A percentile compares a stretch with the other conserved stretches of the same genome.
Evolutionary conservation across 2,329 filamentous ascomycete species (phyloP).

Genomic region (Neobulgaria alba): DNA sequence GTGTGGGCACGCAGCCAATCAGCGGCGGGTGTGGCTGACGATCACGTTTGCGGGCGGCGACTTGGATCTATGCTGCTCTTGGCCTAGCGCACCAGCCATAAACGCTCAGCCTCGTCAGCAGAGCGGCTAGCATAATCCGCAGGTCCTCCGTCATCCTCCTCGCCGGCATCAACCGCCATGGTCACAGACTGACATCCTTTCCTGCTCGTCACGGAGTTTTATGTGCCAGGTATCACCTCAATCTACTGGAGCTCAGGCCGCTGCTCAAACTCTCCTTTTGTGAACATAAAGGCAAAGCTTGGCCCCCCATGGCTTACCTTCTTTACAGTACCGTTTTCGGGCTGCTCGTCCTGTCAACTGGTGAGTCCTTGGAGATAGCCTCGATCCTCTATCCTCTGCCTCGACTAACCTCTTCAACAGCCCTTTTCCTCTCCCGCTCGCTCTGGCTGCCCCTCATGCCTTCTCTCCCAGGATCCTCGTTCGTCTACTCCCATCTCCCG

Average conservation of each 20-base stretch:
- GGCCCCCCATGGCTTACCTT: conserved; percentile 62
- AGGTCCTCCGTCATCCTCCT: too few species aligned
- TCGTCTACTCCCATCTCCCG: conserved; percentile 71
- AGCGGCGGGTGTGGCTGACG: too few species aligned
- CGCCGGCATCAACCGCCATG: neutral
- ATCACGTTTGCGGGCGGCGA: too few species aligned
- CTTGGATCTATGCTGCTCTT: too few species aligned
- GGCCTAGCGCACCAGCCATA: too few species aligned
- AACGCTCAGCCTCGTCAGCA: too few species aligned
- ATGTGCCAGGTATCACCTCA: neutral
- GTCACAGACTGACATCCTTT: neutral
- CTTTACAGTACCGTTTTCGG: conserved; percentile 70
- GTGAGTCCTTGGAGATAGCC: conserved; percentile 35
- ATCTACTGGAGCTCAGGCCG: too few species aligned
- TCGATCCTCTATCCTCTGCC: neutral
- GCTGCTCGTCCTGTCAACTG: conserved; percentile 61
- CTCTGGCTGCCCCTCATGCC: conserved; percentile 68
- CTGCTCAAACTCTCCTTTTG: too few species aligned
- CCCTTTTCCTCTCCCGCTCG: conserved; percentile 70
- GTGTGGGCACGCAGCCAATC: too few species aligned
- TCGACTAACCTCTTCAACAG: conserved; percentile 31
- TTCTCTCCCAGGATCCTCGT: conserved; percentile 45
- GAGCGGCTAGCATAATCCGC: too few species aligned
- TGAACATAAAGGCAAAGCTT: neutral
- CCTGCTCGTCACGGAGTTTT: neutral